These are phyloP conservation scores for Penicillium thymicola DNA, from an alignment of 2,329 filamentous ascomycete genomes.

Conservation along the genomic window DNA sequence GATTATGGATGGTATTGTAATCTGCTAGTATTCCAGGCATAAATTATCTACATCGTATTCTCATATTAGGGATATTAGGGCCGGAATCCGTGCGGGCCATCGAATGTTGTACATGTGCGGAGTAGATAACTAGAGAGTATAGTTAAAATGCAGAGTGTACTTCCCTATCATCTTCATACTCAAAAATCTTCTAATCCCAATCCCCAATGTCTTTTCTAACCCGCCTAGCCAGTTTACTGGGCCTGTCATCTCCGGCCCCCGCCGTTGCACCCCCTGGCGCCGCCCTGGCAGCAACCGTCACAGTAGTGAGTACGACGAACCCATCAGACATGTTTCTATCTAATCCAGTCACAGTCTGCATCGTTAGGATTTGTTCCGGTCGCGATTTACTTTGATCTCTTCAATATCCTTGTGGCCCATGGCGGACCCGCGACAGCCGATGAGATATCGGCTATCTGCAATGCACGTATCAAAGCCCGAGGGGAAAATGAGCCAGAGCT, in stretches of 20 bases:
- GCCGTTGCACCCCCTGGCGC: constrained; percentile 21
- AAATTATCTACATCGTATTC: not conserved
- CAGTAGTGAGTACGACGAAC: constrained; percentile 19
- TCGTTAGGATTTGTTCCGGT: constrained; percentile 39
- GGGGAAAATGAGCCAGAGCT: constrained; percentile 17
- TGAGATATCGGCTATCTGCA: constrained; percentile 26
- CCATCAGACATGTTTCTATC: not conserved
- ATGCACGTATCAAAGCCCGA: constrained; percentile 11
- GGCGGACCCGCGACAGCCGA: constrained; percentile 26
- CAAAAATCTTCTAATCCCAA: not conserved
- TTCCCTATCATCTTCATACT: not conserved
- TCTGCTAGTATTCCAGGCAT: not conserved
- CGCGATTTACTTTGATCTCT: constrained; percentile 36
- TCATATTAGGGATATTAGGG: not conserved
- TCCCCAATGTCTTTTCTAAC: constrained; percentile 17
- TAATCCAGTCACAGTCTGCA: constrained; percentile 24
- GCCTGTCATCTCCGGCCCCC: constrained; percentile 7
- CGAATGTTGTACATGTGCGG: not conserved
- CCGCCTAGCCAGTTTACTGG: constrained; percentile 15
- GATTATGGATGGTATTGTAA: not conserved
- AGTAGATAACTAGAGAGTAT: not conserved
- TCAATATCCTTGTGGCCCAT: constrained; percentile 27
- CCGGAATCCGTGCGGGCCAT: not conserved
- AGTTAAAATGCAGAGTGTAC: not conserved
- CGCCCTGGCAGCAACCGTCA: constrained; percentile 27